Evolutionary conservation across 2,329 filamentous ascomycete genomes (phyloP), one percentile per base, ranked within the genome.

Genomic region (Talaromyces sp.): DNA sequence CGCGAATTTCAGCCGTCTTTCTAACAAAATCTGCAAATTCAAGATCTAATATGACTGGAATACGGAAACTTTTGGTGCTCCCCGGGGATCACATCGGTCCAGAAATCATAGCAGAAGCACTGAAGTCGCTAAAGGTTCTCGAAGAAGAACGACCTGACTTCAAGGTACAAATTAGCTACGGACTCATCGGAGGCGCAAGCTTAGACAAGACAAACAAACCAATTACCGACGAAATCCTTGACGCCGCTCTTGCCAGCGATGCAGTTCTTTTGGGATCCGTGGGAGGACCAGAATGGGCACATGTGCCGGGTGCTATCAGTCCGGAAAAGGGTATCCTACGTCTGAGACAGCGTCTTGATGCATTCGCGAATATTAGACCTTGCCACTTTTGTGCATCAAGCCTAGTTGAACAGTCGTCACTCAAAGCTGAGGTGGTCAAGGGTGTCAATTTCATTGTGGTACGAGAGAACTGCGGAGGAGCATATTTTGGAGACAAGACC

Each of bases 201-300:
- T 95, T 96, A 78, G 86, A 95, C 73, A 86, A 85, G n/a, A 86
- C 86, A 74, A 90, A 90, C 71, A 83, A 80, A 54, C 86, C 92
- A 41, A 83, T 96, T 64, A 93, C 91, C 59, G 86, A 91, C 70
- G 85, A 88, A 71, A 89, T 90, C 66, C 89, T 96, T 72, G 81
- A 81, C 11, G 90, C 90, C 33, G 90, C 90, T 71, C 90, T 92
- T 75, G 79, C 84, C 43, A 90, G 91, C 67, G 88, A 93, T 76
- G 92, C 91, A 25, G 87, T 96, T 61, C 87, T 96, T 65, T 86
- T 96, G 64, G 91, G 91, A 68, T 90, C 91, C 71, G 93, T 96
- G 72, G 92, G 92, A 69, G 92, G 92, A 5, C 92, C 92, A 31
- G 84, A 95, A 90, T 96, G 91, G 91, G 90, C 89, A 70, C 80